These are phyloP conservation scores for Cyathus striatus DNA, from an alignment of 768 basidiomycete species.

Conservation along the genomic window DNA sequence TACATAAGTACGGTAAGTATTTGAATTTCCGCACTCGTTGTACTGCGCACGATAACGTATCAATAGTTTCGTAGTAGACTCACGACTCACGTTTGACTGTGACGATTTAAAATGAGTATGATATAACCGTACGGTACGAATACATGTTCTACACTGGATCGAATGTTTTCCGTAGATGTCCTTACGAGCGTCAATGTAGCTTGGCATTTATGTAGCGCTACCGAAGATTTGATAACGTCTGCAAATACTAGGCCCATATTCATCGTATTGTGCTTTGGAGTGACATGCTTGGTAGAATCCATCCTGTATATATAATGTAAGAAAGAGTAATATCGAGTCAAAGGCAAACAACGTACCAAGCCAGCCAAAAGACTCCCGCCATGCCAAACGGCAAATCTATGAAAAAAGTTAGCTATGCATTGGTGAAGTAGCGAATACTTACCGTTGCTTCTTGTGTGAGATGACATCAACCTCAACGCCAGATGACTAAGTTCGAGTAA, in stretches of 20 bases:
- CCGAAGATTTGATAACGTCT: constrained; percentile 93
- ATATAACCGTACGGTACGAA: no score
- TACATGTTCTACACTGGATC: no score
- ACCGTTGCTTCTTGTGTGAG: constrained; percentile 95
- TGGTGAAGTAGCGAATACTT: constrained; percentile 10
- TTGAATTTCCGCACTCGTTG: no score
- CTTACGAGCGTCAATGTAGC: no score
- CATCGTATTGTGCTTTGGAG: constrained; percentile 92
- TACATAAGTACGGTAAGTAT: no score
- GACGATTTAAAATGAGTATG: no score
- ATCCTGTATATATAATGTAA: constrained; percentile 44
- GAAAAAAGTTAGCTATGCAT: constrained; percentile 5
- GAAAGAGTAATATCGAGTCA: background rate
- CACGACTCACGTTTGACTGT: no score
- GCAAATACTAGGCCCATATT: constrained; percentile 88
- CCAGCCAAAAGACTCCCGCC: constrained; percentile 94
- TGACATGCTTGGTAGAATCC: constrained; percentile 95
- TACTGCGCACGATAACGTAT: no score
- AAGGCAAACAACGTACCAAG: constrained; percentile 47
- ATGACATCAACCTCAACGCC: constrained; percentile 99
- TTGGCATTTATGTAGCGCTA: constrained; percentile 71
- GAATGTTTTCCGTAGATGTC: no score
- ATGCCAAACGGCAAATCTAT: constrained; percentile 93
- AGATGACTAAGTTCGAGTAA: constrained; percentile 80
- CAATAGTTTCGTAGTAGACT: no score